Base-by-base conservation (phyloP, 2,329 filamentous ascomycete species). In the Colletotrichum eremochloae region DNA sequence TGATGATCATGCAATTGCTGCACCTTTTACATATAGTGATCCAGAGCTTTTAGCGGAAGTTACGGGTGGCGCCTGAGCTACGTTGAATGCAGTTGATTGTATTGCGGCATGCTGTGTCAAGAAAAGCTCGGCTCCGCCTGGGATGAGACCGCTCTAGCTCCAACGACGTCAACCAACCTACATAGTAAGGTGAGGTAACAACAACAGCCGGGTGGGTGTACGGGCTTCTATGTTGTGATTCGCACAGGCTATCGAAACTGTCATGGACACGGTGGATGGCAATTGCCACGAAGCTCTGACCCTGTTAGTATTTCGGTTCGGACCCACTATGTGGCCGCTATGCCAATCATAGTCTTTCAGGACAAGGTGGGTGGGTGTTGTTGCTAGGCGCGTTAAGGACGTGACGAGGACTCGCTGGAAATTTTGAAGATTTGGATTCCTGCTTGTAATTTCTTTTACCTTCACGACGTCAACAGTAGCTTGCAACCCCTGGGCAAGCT, bases 301-400 rank as follows among this genome's bases (percentile, higher is more conserved):
- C 67, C 70, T 67, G 70, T 72, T 66, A 42, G 60, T 72, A 71
- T 71, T 31, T 2, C 18, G 1, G 7, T 4, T 12, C 1, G n/a
- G 44, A 3, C 4, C 71, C 68, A 55, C 20, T 0, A 14, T 4
- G 5, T 0, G 1, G 1, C 8, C n/a, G 7, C 8, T 9, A 2
- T 18, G 2, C 71, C 71, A 73, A 73, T 72, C 56, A 73, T 5
- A 40, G 2, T 11, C 11, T 12, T 11, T 15, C 9, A 12, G 20
- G 24, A 52, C 56, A 38, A n/a, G 40, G 18, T 56, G 38, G 60
- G 71, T 73, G 68, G 71, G 58, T 72, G 67, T 74, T 75, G 66
- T 62, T 72, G 57, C 67, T 63, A 71, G 68, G 73, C 79, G 76
- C 81, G 81, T 81, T 81, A 81, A 76, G 81, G 81, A 82, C 81